phyloP scores from a whole-genome alignment of 305 asterid genomes.

The Withania somnifera region DNA sequence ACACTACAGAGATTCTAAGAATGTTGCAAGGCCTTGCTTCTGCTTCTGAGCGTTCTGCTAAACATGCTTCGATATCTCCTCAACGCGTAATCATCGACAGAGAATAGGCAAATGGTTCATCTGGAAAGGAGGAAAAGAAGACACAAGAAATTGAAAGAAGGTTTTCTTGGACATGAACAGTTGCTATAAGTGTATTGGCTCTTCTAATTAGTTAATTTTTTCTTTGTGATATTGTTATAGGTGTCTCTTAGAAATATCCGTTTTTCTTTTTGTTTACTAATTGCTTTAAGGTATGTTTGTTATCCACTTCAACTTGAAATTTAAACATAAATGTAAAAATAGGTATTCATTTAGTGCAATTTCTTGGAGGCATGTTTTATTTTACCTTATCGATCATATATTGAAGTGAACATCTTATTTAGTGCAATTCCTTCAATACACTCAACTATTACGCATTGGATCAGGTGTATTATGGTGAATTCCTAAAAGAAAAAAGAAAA shows the following conservation, averaged over 20 bases:
- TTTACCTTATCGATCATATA: no score
- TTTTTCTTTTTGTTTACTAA: background rate
- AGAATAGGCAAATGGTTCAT: constrained; percentile 16
- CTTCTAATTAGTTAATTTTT: background rate
- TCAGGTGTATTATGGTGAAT: no score
- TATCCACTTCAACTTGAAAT: background rate
- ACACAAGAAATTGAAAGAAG: background rate
- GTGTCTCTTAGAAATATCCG: background rate
- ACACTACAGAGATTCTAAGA: constrained; percentile 52
- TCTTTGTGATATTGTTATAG: background rate
- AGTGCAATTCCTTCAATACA: no score
- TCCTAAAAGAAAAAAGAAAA: no score
- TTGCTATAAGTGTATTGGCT: background rate
- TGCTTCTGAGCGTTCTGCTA: constrained; percentile 45
- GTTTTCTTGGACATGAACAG: background rate
- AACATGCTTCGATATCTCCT: constrained; percentile 19
- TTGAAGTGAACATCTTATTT: no score
- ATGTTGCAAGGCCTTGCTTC: constrained; percentile 78
- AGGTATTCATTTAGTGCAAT: no score
- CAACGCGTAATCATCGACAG: constrained; percentile 17
- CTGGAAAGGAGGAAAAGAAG: no score
- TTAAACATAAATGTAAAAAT: background rate
- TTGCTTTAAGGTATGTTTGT: background rate
- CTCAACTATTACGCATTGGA: no score
- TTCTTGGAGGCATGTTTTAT: no score